Evolutionary conservation across 2,329 filamentous ascomycete genomes (phyloP).

Genomic region (Periconia macrospinosa): DNA sequence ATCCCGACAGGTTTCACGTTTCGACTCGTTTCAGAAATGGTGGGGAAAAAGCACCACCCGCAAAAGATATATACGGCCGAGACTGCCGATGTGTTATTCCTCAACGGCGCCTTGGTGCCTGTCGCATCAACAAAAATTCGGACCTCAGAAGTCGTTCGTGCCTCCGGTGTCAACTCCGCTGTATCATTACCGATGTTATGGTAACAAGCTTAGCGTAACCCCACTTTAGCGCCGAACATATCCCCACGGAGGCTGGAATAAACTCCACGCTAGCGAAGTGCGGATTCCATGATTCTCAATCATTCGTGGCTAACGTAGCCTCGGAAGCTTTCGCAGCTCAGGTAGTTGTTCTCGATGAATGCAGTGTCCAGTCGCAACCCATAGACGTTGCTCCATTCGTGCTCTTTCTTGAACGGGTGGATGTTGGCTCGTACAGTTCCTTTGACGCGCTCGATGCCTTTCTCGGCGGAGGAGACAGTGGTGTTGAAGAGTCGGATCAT

Average conservation of each 20-base stretch:
- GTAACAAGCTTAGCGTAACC: slow-evolving; percentile 46
- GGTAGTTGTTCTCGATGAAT: slow-evolving; percentile 46
- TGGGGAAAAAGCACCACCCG: too few species aligned
- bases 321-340: slow-evolving; percentile 35
- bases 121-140: too few species aligned
- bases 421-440: slow-evolving; percentile 35
- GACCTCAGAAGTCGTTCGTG: too few species aligned
- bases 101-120: too few species aligned
- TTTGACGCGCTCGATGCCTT: slow-evolving; percentile 35
- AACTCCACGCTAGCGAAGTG: not conserved
- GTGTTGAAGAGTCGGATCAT: slow-evolving; percentile 53
- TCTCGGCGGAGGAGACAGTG: slow-evolving; percentile 39
- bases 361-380: slow-evolving; percentile 42
- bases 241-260: slow-evolving; percentile 47
- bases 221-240: slow-evolving; percentile 22
- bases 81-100: too few species aligned
- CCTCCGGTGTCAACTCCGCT: not conserved
- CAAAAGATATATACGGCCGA: too few species aligned
- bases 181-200: too few species aligned
- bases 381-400: slow-evolving; percentile 32
- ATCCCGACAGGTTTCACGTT: too few species aligned
- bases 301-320: slow-evolving; percentile 24
- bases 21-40: too few species aligned
- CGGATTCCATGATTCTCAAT: not conserved
- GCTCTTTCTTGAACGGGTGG: slow-evolving; percentile 32